Evolutionary conservation across 768 basidiomycete species (phyloP), one percentile per base, ranked within the genome.

Genomic region (Hemileccinum impolitum): DNA sequence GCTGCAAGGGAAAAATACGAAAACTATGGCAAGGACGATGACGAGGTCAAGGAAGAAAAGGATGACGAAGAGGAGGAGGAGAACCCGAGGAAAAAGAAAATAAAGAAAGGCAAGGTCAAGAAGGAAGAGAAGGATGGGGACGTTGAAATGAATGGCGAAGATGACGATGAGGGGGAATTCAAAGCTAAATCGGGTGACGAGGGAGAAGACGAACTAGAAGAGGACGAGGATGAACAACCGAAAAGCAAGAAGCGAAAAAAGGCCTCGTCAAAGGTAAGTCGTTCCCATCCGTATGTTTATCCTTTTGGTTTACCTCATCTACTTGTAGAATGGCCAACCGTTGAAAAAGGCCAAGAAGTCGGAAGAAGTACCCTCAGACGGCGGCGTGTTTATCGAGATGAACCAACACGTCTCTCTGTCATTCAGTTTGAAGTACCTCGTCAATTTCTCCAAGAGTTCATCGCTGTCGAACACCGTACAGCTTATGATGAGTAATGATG

Each of bases 381-480:
- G 76, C 39, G 76, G 73, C n/a, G 85, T 95, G 41, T 67, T 72
- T 53, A 87, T 96, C 63, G 82, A 89, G 69, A 87, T 96, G 79
- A 90, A 92, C 63, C 85, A 88, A 65, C 83, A 90, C 54, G 95
- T 99, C 53, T 80, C 84, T 37, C 76, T 98, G 42, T 97, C 94
- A 1, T 98, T 98, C 75, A 93, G 90, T 28, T 75, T 98, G 59
- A 98, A 97, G 70, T 99, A 98, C 70, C 84, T 98, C 25, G 85
- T 90, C 68, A 97, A 96, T 73, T 98, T 99, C 62, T 82, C 92
- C 45, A 98, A 96, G 78, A 90, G 88, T 54, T 73, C 87, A 2
- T 76, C 84, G 26, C 72, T 99, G 34, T 79, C 82, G 13, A 75
- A 73, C 54, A 79, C 74, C 23, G 93, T 94, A 31, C 80, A 84